Evolutionary conservation across 345 rosid species (phyloP).

Genomic region (Hibiscus mutabilis): DNA sequence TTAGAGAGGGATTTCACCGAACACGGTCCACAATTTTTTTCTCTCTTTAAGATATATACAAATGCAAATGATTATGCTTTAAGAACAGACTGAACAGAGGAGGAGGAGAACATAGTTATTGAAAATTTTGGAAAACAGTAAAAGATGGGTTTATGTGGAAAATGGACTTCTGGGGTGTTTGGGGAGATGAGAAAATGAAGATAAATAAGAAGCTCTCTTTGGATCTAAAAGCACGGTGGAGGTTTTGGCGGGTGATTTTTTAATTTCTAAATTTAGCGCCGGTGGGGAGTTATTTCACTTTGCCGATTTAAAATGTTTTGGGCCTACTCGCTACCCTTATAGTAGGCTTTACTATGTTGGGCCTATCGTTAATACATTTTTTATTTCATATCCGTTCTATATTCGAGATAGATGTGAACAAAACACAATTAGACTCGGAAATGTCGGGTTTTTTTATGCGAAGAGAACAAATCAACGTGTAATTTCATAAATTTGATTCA

Average conservation of each 20-base stretch:
- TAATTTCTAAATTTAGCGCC: neutral
- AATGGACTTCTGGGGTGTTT: neutral
- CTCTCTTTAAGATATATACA: neutral
- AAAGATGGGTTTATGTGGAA: neutral
- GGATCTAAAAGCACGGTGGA: neutral
- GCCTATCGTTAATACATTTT: neutral
- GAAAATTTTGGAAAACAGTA: neutral
- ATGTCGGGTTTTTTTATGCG: no score
- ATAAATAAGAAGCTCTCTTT: neutral
- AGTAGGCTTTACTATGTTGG: neutral
- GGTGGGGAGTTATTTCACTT: neutral
- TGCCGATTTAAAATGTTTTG: neutral
- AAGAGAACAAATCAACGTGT: no score
- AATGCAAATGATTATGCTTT: neutral
- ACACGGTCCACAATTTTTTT: slow-evolving; percentile 1
- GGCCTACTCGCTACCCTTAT: neutral
- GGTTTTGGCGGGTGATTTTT: neutral
- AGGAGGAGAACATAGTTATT: neutral
- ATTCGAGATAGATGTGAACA: no score
- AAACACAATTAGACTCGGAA: no score
- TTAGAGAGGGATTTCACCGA: slow-evolving; percentile 27
- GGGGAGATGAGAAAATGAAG: neutral
- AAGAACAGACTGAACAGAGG: neutral
- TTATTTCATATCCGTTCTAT: no score
- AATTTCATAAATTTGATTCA: no score